Evolutionary conservation across 345 rosid genomes (phyloP).

Genomic region (Aquilaria malaccensis): DNA sequence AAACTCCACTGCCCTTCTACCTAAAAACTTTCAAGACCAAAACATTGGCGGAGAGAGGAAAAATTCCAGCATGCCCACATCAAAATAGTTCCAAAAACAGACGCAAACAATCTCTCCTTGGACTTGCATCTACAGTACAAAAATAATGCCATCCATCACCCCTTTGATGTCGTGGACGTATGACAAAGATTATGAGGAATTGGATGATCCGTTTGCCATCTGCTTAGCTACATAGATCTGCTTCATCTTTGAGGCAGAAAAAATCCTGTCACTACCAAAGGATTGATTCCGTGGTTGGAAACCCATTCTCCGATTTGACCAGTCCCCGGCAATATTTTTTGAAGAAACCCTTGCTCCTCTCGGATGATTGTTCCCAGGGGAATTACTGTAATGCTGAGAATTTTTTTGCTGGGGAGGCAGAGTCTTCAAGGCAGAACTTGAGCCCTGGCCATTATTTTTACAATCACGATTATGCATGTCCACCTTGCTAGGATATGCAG

Average conservation of each 20-base stretch:
- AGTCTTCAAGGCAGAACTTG: slow-evolving; percentile 27
- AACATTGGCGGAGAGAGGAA: too few species aligned
- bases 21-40: too few species aligned
- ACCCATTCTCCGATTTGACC: slow-evolving; percentile 58
- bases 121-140: too few species aligned
- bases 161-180: not conserved
- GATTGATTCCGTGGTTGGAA: slow-evolving; percentile 75
- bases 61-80: too few species aligned
- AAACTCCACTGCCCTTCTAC: too few species aligned
- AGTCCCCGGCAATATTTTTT: slow-evolving; percentile 40
- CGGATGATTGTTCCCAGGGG: slow-evolving; percentile 36
- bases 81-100: too few species aligned
- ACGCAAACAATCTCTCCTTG: too few species aligned
- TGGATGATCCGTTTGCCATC: slow-evolving; percentile 32
- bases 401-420: slow-evolving; percentile 50
- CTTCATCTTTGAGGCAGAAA: slow-evolving; percentile 54
- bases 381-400: slow-evolving; percentile 40
- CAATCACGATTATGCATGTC: slow-evolving; percentile 22
- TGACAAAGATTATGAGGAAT: slow-evolving; percentile 7
- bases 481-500: slow-evolving; percentile 21
- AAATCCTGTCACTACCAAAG: slow-evolving; percentile 50
- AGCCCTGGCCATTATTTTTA: slow-evolving; percentile 21
- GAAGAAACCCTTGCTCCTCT: slow-evolving; percentile 35
- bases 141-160: not conserved
- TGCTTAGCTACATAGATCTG: slow-evolving; percentile 98